Conservation (phyloP, 306 rosid species). For the Medicago lupulina region DNA sequence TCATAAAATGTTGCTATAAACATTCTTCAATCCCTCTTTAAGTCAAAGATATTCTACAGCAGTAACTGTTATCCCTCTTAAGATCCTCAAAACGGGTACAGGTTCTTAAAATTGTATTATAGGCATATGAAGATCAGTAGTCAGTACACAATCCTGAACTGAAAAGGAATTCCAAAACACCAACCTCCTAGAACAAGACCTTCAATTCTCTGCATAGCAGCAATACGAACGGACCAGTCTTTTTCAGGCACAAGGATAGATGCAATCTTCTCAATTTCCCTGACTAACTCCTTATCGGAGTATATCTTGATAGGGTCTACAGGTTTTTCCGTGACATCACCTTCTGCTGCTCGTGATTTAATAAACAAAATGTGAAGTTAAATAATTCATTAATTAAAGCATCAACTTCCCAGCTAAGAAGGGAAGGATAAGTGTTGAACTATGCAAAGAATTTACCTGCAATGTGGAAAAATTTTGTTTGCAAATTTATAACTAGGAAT, state of each 20-base stretch:
- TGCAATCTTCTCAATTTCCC: conserved; percentile 96
- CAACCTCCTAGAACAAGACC: conserved; percentile 94
- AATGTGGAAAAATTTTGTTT: background rate
- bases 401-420: conserved; percentile 7
- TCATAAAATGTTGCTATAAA: conserved; percentile 14
- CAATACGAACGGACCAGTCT: conserved; percentile 95
- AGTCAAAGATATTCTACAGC: conserved; percentile 31
- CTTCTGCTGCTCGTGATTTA: conserved; percentile 69
- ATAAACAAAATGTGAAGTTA: conserved; percentile 34
- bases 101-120: conserved; percentile 22
- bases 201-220: conserved; percentile 96
- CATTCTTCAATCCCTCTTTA: conserved; percentile 11
- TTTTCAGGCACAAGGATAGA: conserved; percentile 95
- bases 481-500: conserved; percentile 11
- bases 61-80: conserved; percentile 9
- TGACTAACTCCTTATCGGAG: conserved; percentile 89
- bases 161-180: conserved; percentile 39
- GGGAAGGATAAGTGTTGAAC: conserved; percentile 7
- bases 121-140: conserved; percentile 27
- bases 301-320: conserved; percentile 87
- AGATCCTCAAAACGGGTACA: conserved; percentile 19
- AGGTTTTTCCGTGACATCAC: conserved; percentile 77
- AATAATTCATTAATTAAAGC: conserved; percentile 30
- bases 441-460: conserved; percentile 9
- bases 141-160: conserved; percentile 7